A percentile compares a stretch with the other conserved stretches of the same genome.
phyloP scores from a whole-genome alignment of 345 rosid species.

The Erysimum cheiranthoides region DNA sequence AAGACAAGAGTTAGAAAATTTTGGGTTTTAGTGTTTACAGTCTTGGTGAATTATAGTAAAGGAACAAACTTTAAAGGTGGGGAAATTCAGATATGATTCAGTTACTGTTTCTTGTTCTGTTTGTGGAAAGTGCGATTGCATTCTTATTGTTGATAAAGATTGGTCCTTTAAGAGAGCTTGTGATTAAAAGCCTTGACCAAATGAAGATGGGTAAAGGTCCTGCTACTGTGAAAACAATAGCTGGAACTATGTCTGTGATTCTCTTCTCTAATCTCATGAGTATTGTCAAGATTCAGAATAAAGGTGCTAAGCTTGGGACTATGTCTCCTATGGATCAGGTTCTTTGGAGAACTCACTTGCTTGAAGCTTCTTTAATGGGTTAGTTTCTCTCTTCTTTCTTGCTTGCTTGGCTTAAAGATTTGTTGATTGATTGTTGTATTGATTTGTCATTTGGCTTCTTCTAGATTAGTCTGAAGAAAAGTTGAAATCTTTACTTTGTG shows the following conservation, averaged over 20 bases:
- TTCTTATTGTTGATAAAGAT: slow-evolving; percentile 77
- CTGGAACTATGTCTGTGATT: slow-evolving; percentile 88
- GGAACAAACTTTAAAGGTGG: slow-evolving; percentile 20
- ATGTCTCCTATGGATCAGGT: slow-evolving; percentile 99
- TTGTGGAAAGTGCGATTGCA: slow-evolving; percentile 74
- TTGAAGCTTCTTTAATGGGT: slow-evolving; percentile 97
- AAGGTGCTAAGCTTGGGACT: slow-evolving; percentile 96
- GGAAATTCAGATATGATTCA: slow-evolving; percentile 66
- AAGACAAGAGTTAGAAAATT: neutral
- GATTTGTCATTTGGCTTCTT: slow-evolving; percentile 3
- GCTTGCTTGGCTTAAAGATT: neutral
- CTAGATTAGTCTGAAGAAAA: slow-evolving; percentile 6
- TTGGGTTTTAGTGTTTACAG: slow-evolving; percentile 14
- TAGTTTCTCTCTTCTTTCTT: slow-evolving; percentile 12
- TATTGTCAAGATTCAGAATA: slow-evolving; percentile 94
- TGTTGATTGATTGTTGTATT: neutral
- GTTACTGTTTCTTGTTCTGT: slow-evolving; percentile 78
- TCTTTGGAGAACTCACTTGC: slow-evolving; percentile 96
- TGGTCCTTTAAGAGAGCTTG: slow-evolving; percentile 92
- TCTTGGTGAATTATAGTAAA: slow-evolving; percentile 31
- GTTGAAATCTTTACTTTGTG: slow-evolving; percentile 13
- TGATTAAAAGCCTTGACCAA: slow-evolving; percentile 88
- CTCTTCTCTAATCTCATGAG: slow-evolving; percentile 81
- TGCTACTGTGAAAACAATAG: slow-evolving; percentile 94
- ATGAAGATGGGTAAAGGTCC: slow-evolving; percentile 88